phyloP scores from a whole-genome alignment of 768 basidiomycete species.

The Rhodosporidiobolus odoratus region DNA sequence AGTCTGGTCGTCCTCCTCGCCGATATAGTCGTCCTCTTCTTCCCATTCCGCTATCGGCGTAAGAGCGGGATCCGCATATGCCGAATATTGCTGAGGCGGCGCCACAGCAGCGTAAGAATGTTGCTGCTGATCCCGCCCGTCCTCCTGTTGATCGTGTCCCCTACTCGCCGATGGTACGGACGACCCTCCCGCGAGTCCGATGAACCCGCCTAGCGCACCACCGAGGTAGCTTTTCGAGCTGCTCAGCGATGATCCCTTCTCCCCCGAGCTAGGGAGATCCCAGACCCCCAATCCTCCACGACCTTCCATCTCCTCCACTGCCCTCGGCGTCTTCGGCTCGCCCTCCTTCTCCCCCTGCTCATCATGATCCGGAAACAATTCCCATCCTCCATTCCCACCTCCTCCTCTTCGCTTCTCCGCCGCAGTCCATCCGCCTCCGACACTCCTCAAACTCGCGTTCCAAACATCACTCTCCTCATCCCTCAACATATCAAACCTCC shows the following conservation, averaged over 20 bases:
- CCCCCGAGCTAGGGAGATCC: too few relatives aligned
- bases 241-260: not conserved
- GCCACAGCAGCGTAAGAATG: slow-evolving; percentile 8
- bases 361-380: slow-evolving; percentile 16
- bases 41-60: slow-evolving; percentile 32
- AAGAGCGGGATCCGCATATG: slow-evolving; percentile 5
- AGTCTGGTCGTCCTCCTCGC: slow-evolving; percentile 9
- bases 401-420: not conserved
- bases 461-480: slow-evolving; percentile 22
- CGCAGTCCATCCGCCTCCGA: too few relatives aligned
- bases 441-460: not conserved
- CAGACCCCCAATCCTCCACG: slow-evolving; percentile 25
- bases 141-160: not conserved
- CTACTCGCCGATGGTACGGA: not conserved
- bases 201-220: slow-evolving; percentile 29
- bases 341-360: not conserved
- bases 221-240: slow-evolving; percentile 23
- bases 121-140: not conserved
- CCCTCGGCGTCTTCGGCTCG: not conserved
- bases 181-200: not conserved
- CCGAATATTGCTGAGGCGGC: not conserved
- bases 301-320: not conserved
- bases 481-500: slow-evolving; percentile 30
- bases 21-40: slow-evolving; percentile 14
- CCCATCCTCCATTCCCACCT: slow-evolving; percentile 8